Evolutionary conservation across 768 basidiomycete genomes (phyloP).

Genomic region (Tricholoma furcatifolium): DNA sequence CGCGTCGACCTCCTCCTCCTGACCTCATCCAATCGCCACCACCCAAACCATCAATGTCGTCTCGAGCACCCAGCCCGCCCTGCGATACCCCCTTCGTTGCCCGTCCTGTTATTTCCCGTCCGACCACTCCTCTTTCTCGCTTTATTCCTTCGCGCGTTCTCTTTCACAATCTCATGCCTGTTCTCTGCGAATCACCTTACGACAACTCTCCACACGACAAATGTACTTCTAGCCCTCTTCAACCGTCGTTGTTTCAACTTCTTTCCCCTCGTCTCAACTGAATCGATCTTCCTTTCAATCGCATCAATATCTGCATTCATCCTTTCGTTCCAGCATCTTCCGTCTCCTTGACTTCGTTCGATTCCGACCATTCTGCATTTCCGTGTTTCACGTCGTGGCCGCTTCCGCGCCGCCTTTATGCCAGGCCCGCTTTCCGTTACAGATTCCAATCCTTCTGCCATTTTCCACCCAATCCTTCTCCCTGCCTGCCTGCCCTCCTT

Average conservation of each 20-base stretch:
- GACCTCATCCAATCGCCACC: conserved; percentile 25
- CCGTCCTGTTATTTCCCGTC: conserved; percentile 12
- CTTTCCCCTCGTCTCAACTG: conserved; percentile 5
- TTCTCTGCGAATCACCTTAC: conserved; percentile 37
- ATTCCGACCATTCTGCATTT: not conserved
- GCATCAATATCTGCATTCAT: not conserved
- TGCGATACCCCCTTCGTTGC: conserved; percentile 21
- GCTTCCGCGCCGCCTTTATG: not conserved
- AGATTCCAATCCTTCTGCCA: not conserved
- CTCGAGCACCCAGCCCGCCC: conserved; percentile 3
- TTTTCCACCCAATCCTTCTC: not conserved
- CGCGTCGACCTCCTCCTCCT: conserved; percentile 55
- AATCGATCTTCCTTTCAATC: not conserved
- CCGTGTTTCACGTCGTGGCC: not conserved
- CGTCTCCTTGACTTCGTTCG: not conserved
- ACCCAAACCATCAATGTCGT: not conserved
- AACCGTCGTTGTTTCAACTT: conserved; percentile 1
- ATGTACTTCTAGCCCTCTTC: conserved; percentile 29
- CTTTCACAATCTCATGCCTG: conserved; percentile 65
- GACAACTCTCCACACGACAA: conserved; percentile 21
- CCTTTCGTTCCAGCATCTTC: not conserved
- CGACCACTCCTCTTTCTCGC: conserved; percentile 32
- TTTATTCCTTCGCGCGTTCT: conserved; percentile 49
- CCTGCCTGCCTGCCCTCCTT: too few species aligned
- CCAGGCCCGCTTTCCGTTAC: not conserved